Base-by-base conservation (phyloP, 495 filamentous ascomycete genomes). In the Elasticomyces elasticus region DNA sequence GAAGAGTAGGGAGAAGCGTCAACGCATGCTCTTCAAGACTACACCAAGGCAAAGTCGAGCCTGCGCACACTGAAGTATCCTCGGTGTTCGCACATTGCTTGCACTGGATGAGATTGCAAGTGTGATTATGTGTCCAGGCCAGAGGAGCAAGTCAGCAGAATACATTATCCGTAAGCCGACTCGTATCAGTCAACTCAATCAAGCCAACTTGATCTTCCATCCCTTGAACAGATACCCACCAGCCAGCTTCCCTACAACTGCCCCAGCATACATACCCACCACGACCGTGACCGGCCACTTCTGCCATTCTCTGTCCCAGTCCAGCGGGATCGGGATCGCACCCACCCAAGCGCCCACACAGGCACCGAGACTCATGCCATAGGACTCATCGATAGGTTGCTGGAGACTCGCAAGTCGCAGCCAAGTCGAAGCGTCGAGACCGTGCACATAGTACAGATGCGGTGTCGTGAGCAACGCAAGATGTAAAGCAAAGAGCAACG, bases 251-350 rank as follows among this genome's bases (percentile, higher is more conserved):
- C 86, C 84, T 22, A 81, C 51, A 4, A 72, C 74, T 67, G 76
- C 85, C 4, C 86, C 86, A 19, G 79, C 61, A 69, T 87, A 88
- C 11, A 79, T 80, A 9, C 86, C 86, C 0, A 74, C 75, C 1
- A 89, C 64, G 50, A 98, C 86, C 0, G 92, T 97, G 28, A 97
- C 85, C 1, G 92, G 92, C 83, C 89, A 98, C 66, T 85, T 87
- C 76, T 98, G 92, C 92, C 92, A 98, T 59, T 94, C 89, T 20
- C 92, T 82, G 64, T 87, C 84, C 88, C 90, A 96, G 67, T 96
- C 92, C 57, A 98, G 71, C 19, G 92, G 94, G 65, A 98, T 97
- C 0, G 94, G 94, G 30, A 96, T 82, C 11, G 85, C 85, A 3
- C 85, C 85, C n/a, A 85, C 56, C 85, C 85, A 89, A 35, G 78